A percentile compares a stretch with the other conserved stretches of the same genome.
Evolutionary conservation across 345 rosid genomes (phyloP).

Genomic region (Xanthoceras sorbifolium): DNA sequence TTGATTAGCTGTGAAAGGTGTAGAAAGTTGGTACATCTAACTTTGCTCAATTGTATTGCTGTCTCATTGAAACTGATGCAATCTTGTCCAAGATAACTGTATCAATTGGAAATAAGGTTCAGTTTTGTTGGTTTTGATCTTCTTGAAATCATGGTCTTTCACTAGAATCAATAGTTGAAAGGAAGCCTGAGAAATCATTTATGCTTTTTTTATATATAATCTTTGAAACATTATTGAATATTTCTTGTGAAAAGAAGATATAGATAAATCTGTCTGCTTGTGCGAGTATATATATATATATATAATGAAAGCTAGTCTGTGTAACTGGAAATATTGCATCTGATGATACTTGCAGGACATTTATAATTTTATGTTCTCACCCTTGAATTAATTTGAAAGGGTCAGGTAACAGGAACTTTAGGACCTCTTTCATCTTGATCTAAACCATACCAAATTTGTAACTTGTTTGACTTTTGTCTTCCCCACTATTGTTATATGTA

Average conservation of each 20-base stretch:
- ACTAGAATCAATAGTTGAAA: not conserved
- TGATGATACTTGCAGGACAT: not conserved
- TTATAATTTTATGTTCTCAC: not conserved
- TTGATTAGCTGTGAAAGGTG: not conserved
- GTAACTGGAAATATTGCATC: not conserved
- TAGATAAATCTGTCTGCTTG: not conserved
- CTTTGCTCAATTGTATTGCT: not conserved
- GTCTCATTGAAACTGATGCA: not conserved
- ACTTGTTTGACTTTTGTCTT: not conserved
- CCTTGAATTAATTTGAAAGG: not conserved
- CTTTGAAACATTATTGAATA: not conserved
- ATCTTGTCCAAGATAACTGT: not conserved
- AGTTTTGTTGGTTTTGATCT: not conserved
- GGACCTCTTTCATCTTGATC: not conserved
- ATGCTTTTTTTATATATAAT: not conserved
- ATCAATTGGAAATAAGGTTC: constrained; percentile 1
- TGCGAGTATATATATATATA: no score
- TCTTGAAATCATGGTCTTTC: not conserved
- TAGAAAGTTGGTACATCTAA: not conserved
- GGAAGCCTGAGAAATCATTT: not conserved
- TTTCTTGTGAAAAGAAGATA: not conserved
- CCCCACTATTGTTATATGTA: not conserved
- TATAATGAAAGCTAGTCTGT: not conserved
- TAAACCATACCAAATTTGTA: not conserved
- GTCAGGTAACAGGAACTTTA: not conserved